These are phyloP conservation scores for Penicillium expansum DNA, from an alignment of 2,329 filamentous ascomycete genomes.

Conservation along the genomic window DNA sequence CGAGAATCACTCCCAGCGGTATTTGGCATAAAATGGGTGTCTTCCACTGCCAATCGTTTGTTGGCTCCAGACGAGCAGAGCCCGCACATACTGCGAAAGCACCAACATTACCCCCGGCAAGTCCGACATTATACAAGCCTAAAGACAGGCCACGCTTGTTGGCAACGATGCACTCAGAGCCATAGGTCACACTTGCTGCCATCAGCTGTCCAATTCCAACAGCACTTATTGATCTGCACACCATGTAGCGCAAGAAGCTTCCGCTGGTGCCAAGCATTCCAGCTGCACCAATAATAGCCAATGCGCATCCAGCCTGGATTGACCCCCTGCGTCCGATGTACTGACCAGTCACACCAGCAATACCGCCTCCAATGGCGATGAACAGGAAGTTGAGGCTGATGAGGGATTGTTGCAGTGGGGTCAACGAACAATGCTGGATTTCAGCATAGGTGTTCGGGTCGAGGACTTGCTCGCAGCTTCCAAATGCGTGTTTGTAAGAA, in stretches of 20 bases:
- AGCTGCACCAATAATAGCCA: slow-evolving; percentile 26
- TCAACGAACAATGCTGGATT: slow-evolving; percentile 20
- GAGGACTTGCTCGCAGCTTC: slow-evolving; percentile 19
- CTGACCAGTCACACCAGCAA: slow-evolving; percentile 20
- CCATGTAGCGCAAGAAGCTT: slow-evolving; percentile 28
- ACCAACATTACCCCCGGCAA: slow-evolving; percentile 27
- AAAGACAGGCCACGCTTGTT: slow-evolving; percentile 24
- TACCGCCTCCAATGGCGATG: slow-evolving; percentile 24
- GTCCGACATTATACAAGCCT: slow-evolving; percentile 27
- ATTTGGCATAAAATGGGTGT: slow-evolving; percentile 33
- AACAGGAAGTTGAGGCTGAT: slow-evolving; percentile 30
- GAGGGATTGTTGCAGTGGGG: slow-evolving; percentile 28
- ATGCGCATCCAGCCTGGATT: slow-evolving; percentile 24
- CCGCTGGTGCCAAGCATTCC: slow-evolving; percentile 27
- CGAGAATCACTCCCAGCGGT: slow-evolving; percentile 26
- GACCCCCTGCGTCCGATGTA: slow-evolving; percentile 22
- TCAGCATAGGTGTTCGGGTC: slow-evolving; percentile 10
- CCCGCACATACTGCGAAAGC: slow-evolving; percentile 29
- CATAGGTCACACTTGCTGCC: slow-evolving; percentile 20
- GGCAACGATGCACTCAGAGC: slow-evolving; percentile 26
- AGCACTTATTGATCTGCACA: slow-evolving; percentile 27
- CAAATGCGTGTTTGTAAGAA: slow-evolving; percentile 24
- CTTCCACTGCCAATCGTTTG: slow-evolving; percentile 31
- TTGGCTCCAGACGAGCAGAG: slow-evolving; percentile 22
- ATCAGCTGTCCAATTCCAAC: slow-evolving; percentile 25